phyloP scores from a whole-genome alignment of 2,329 filamentous ascomycete species.

The Colletotrichum coccodes region DNA sequence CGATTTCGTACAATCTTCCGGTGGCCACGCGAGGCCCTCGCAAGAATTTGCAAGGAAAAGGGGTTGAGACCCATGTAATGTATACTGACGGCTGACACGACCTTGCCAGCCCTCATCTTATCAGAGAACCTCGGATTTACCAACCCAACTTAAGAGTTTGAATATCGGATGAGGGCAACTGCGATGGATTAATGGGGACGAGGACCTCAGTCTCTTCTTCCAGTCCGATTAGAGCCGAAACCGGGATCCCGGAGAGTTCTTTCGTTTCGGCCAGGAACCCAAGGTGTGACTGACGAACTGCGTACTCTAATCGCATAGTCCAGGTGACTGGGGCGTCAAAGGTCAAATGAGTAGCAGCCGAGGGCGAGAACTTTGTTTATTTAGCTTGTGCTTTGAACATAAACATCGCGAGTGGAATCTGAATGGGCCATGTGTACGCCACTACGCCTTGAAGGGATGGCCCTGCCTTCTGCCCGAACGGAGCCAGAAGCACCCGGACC shows the following conservation, averaged over 20 bases:
- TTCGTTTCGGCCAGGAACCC: neutral
- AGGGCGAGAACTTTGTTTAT: neutral
- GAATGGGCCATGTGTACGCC: too few relatives aligned
- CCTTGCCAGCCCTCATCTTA: neutral
- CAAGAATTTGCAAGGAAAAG: neutral
- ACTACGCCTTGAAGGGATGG: neutral
- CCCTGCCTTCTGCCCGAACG: neutral
- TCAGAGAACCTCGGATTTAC: too few relatives aligned
- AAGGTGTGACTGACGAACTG: neutral
- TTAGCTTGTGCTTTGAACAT: neutral
- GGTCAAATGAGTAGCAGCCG: too few relatives aligned
- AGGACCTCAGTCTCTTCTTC: neutral
- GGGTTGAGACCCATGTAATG: neutral
- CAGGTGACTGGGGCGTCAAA: too few relatives aligned
- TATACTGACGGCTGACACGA: neutral
- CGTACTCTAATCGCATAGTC: neutral
- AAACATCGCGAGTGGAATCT: too few relatives aligned
- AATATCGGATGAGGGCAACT: neutral
- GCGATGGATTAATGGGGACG: too few relatives aligned
- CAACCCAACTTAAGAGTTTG: neutral
- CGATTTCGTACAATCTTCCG: neutral
- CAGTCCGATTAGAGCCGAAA: too few relatives aligned
- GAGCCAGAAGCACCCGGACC: neutral
- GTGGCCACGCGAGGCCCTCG: neutral
- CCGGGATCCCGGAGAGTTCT: neutral